These are phyloP conservation scores for Talaromyces adpressus DNA, from an alignment of 495 filamentous ascomycete genomes.

Conservation along the genomic window DNA sequence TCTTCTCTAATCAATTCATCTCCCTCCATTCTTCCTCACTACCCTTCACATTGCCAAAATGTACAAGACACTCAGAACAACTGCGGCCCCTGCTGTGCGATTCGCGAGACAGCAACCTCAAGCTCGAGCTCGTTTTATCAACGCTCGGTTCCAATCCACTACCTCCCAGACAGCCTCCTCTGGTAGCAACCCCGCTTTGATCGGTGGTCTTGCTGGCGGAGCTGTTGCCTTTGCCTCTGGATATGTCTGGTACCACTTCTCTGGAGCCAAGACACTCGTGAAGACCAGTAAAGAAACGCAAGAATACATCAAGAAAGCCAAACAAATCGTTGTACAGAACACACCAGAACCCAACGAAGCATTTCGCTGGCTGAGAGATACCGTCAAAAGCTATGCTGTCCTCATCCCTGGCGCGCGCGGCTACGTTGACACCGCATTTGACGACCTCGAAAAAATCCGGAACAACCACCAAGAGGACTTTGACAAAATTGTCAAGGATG, in stretches of 20 bases:
- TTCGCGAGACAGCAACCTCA: conserved; percentile 13
- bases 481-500: conserved; percentile 50
- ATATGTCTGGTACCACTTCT: conserved; percentile 49
- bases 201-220: conserved; percentile 44
- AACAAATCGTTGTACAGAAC: conserved; percentile 41
- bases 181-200: conserved; percentile 20
- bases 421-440: conserved; percentile 54
- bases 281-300: conserved; percentile 43
- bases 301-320: conserved; percentile 43
- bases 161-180: conserved; percentile 17
- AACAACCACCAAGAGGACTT: conserved; percentile 55
- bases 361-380: conserved; percentile 47
- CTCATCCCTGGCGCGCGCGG: conserved; percentile 59
- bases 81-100: conserved; percentile 20
- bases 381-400: conserved; percentile 52
- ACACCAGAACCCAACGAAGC: conserved; percentile 54
- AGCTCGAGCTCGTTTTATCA: conserved; percentile 10
- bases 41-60: neutral
- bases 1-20: neutral
- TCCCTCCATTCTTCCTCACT: neutral
- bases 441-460: conserved; percentile 54
- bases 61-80: neutral
- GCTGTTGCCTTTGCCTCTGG: conserved; percentile 41
- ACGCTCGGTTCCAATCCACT: conserved; percentile 38
- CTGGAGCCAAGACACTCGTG: conserved; percentile 48